Percentiles rank a stretch among this genome's conserved stretches.
phyloP scores from a whole-genome alignment of 345 rosid genomes.

The Rubroshorea leprosula region DNA sequence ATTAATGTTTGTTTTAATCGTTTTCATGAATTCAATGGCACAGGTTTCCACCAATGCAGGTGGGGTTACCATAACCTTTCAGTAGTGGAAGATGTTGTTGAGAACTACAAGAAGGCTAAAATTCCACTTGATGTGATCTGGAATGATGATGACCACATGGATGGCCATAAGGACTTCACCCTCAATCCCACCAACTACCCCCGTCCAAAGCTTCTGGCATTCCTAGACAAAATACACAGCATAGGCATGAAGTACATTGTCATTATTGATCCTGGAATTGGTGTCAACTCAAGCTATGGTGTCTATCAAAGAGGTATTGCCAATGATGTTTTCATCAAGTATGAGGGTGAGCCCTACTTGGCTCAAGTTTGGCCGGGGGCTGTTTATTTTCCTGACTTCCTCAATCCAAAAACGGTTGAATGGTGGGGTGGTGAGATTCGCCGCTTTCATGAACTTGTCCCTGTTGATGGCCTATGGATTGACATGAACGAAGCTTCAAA shows the following conservation, averaged over 20 bases:
- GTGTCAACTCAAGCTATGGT: constrained; percentile 68
- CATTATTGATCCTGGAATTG: constrained; percentile 48
- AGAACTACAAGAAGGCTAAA: constrained; percentile 66
- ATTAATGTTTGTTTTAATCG: background rate
- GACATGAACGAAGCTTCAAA: constrained; percentile 94
- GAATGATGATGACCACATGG: constrained; percentile 99
- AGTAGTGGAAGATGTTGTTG: constrained; percentile 91
- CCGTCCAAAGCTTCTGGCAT: constrained; percentile 65
- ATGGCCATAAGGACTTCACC: constrained; percentile 87
- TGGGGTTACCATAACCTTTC: constrained; percentile 97
- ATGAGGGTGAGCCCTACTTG: constrained; percentile 60
- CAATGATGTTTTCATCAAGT: constrained; percentile 76
- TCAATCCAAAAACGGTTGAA: constrained; percentile 71
- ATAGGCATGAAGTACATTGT: constrained; percentile 93
- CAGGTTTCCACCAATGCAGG: constrained; percentile 98
- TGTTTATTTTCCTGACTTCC: constrained; percentile 84
- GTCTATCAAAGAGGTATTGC: constrained; percentile 65
- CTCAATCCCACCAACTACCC: constrained; percentile 57
- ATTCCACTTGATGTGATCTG: constrained; percentile 95
- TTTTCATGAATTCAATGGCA: constrained; percentile 10
- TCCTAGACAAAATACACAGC: constrained; percentile 73
- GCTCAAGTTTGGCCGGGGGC: constrained; percentile 98
- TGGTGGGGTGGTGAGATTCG: constrained; percentile 90
- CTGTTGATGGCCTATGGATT: constrained; percentile 82
- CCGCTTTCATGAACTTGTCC: constrained; percentile 79